phyloP scores from a whole-genome alignment of 129 eudicot genomes.

The carrot (Daucus carota) region DNA sequence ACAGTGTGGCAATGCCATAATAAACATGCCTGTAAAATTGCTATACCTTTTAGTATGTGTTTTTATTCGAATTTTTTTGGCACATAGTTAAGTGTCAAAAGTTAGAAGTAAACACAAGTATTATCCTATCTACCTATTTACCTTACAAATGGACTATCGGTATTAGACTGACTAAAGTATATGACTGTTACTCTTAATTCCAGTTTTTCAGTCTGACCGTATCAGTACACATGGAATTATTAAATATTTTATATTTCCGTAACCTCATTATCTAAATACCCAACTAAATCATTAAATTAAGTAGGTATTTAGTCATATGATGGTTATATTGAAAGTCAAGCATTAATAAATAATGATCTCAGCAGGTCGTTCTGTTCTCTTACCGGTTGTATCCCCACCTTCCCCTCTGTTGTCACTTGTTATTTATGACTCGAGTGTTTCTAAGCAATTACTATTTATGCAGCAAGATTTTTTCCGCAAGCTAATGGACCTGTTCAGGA shows the following conservation, averaged over 20 bases:
- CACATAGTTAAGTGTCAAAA: not conserved
- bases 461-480: constrained; percentile 80
- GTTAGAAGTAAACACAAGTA: not conserved
- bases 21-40: not conserved
- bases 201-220: not conserved
- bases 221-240: not conserved
- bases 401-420: constrained; percentile 18
- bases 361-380: not conserved
- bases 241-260: not conserved
- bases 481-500: constrained; percentile 76
- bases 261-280: not conserved
- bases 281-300: not conserved
- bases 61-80: not conserved
- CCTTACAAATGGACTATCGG: not conserved
- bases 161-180: not conserved
- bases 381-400: not conserved
- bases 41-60: not conserved
- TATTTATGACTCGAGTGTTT: not conserved
- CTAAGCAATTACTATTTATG: constrained; percentile 12
- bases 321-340: not conserved
- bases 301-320: not conserved
- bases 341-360: not conserved
- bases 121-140: not conserved
- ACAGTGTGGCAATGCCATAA: not conserved
- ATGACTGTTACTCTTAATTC: not conserved